Percentiles rank a stretch among this genome's conserved stretches.
These are phyloP conservation scores for Leptoxyphium fumago DNA, from an alignment of 2,329 filamentous ascomycete genomes.

Conservation along the genomic window DNA sequence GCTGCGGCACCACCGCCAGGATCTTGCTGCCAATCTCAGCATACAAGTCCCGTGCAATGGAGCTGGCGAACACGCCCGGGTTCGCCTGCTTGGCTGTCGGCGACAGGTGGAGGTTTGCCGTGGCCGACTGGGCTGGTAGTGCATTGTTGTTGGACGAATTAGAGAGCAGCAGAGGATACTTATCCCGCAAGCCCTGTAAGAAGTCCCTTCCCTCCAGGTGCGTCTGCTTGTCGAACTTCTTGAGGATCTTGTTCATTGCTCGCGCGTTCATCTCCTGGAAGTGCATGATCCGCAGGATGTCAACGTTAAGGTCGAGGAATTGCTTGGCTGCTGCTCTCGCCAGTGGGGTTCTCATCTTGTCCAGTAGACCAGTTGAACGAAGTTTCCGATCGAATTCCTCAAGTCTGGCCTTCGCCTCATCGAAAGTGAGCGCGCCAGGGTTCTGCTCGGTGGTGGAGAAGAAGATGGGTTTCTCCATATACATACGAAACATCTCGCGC, in stretches of 20 bases:
- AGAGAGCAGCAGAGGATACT: slow-evolving; percentile 14
- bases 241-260: slow-evolving; percentile 70
- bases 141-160: slow-evolving; percentile 29
- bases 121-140: slow-evolving; percentile 22
- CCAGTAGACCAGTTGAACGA: slow-evolving; percentile 41
- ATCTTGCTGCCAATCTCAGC: slow-evolving; percentile 59
- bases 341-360: slow-evolving; percentile 49
- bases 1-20: slow-evolving; percentile 57
- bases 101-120: slow-evolving; percentile 32
- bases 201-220: slow-evolving; percentile 41
- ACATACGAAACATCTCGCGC: slow-evolving; percentile 70
- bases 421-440: slow-evolving; percentile 51
- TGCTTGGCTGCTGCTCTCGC: slow-evolving; percentile 49
- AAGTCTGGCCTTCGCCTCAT: slow-evolving; percentile 51
- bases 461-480: slow-evolving; percentile 66
- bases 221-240: slow-evolving; percentile 85
- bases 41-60: slow-evolving; percentile 61
- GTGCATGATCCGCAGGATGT: slow-evolving; percentile 62
- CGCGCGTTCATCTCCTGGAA: slow-evolving; percentile 74
- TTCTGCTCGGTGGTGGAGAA: slow-evolving; percentile 63
- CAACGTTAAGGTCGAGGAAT: slow-evolving; percentile 59
- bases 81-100: slow-evolving; percentile 25
- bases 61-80: slow-evolving; percentile 47
- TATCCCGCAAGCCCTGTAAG: slow-evolving; percentile 10
- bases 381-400: slow-evolving; percentile 60